Evolutionary conservation across 2,329 filamentous ascomycete species (phyloP), one percentile per base, ranked within the genome.

Genomic region (Microdochium bolleyi): DNA sequence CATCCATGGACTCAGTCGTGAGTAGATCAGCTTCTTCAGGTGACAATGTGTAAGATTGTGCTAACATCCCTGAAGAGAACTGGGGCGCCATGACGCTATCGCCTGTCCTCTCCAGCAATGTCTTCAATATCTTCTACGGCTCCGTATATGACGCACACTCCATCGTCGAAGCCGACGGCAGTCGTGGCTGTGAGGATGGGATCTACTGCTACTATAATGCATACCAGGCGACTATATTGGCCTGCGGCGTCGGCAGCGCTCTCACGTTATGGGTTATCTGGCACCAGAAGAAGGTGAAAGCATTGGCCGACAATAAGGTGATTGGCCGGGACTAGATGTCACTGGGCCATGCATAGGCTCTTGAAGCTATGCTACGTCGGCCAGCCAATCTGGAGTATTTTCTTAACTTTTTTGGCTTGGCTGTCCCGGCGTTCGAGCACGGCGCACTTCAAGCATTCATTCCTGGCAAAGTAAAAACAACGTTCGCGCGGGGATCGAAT

Each of bases 61-160:
- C n/a, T n/a, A n/a, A n/a, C n/a, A n/a, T n/a, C n/a, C n/a, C n/a
- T 22, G 41, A 4, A 41, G 14, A 96, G 65, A 99, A 97, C 64
- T 99, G 94, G 92, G 94, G 94, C 14, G 87, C 88, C 61, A 95
- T 99, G 84, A 96, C 90, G 0, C 75, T 96, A 49, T 87, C 89
- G 2, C 92, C 92, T 0, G 89, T 96, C 2, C 70, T 96, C 25
- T 91, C 86, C 9, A 92, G 90, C 50, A 95, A 97, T 61, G 69
- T 96, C 22, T 97, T 95, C 77, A 99, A 97, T 65, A 72, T 96
- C 1, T 83, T 94, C 54, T 99, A 97, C 66, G 94, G 94, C 49
- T 72, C 68, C 16, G 84, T 96, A 0, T 95, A 90, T 60, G 94
- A 99, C 66, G 72, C 73, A 9, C 91, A 96, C 67, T 92, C 87